Percentiles rank a stretch among this genome's conserved stretches.
phyloP scores from a whole-genome alignment of 495 filamentous ascomycete genomes.

The Lindgomyces ingoldianus region DNA sequence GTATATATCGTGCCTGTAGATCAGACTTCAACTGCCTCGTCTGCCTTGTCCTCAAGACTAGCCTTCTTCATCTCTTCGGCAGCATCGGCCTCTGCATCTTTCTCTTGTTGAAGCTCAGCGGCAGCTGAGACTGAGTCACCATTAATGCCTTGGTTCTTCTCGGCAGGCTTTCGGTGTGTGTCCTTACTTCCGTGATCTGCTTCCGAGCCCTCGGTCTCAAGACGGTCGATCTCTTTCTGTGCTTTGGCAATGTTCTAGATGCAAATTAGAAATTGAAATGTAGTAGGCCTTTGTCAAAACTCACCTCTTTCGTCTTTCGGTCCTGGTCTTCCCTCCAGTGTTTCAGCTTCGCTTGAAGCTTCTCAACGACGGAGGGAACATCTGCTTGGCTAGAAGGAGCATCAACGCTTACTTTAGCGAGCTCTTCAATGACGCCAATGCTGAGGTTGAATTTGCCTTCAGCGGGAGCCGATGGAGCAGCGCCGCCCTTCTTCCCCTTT shows the following conservation, averaged over 20 bases:
- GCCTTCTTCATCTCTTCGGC: slow-evolving; percentile 61
- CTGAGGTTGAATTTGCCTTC: slow-evolving; percentile 79
- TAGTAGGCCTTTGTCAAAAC: slow-evolving; percentile 36
- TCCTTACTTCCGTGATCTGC: slow-evolving; percentile 44
- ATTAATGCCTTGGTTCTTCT: slow-evolving; percentile 54
- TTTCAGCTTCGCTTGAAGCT: slow-evolving; percentile 87
- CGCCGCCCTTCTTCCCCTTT: slow-evolving; percentile 75
- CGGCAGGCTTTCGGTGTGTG: slow-evolving; percentile 56
- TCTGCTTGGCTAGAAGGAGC: slow-evolving; percentile 83
- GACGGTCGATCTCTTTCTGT: slow-evolving; percentile 65
- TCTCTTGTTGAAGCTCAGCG: slow-evolving; percentile 59
- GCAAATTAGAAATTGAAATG: neutral
- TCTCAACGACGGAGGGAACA: slow-evolving; percentile 74
- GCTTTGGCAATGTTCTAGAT: slow-evolving; percentile 70
- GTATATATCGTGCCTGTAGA: neutral
- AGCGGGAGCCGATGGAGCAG: slow-evolving; percentile 45
- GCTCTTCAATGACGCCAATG: slow-evolving; percentile 86
- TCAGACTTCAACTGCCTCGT: slow-evolving; percentile 25
- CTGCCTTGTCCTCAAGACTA: slow-evolving; percentile 56
- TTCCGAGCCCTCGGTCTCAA: slow-evolving; percentile 57
- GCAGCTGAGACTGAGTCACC: slow-evolving; percentile 52
- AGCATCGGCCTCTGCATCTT: slow-evolving; percentile 59
- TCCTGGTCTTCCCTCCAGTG: slow-evolving; percentile 92
- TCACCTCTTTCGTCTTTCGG: slow-evolving; percentile 86
- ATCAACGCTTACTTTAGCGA: slow-evolving; percentile 77